Base-by-base conservation (phyloP, 2,329 filamentous ascomycete genomes). In the Fusarium graminum region DNA sequence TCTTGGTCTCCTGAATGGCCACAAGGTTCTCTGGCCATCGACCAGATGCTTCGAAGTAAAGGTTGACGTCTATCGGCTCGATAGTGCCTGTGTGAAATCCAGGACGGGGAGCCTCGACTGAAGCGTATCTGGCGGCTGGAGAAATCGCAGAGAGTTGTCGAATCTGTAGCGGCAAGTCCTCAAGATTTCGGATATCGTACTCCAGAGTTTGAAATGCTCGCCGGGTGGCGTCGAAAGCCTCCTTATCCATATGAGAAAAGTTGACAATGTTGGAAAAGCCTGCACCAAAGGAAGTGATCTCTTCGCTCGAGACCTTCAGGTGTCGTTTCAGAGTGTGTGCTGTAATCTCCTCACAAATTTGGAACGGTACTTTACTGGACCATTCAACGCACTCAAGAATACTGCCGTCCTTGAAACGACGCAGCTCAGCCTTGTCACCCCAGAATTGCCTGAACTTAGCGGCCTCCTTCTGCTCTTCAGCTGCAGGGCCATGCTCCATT, bases 331-430 rank as follows among this genome's bases (percentile, higher is more conserved):
- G 80, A 17, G 92, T 82, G 74, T 94, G 92, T 6, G 84, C 82
- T 44, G 93, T 80, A 59, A 98, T 95, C 68, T 97, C 93, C 72
- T 93, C 86, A 51, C 93, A 87, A 19, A 97, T 87, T 8, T 89
- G 86, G 4, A 84, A 81, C 2, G 88, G 81, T 2, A 85, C 81
- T 53, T 86, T 84, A 67, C 89, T 86, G 3, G 83, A 83, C 95
- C 95, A 99, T 19, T 97, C 90, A 29, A 98, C 82, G 73, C 92
- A 97, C 77, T 99, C 96, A 10, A 93, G 84, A 68, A 99, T 97
- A 71, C 90, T 94, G 22, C 95, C 95, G 73, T 98, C 93, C 72
- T 94, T 96, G 82, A 99, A 99, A 19, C 95, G 91, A 67, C 95
- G 88, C 43, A 99, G 83, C 77, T 99, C 95, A 2, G 95, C 88